phyloP scores from a whole-genome alignment of 2,329 filamentous ascomycete genomes.

The Claviceps africana region DNA sequence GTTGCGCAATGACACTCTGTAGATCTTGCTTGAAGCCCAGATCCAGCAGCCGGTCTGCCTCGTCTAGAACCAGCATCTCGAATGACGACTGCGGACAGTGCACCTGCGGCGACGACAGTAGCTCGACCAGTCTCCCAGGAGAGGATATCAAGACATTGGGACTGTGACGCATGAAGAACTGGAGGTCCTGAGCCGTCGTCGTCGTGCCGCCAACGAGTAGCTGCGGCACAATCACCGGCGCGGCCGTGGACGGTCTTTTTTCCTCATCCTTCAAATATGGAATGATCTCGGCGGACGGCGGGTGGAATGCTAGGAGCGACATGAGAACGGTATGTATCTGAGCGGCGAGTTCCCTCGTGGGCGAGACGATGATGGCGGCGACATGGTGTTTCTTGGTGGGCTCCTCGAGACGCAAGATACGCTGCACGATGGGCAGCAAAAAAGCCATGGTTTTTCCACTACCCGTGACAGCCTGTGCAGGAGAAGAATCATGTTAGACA shows the following conservation, averaged over 20 bases:
- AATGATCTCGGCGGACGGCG: conserved; percentile 55
- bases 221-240: conserved; percentile 60
- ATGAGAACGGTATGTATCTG: conserved; percentile 78
- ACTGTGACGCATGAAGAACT: conserved; percentile 66
- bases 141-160: conserved; percentile 86
- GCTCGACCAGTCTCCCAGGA: conserved; percentile 75
- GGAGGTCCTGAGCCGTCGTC: conserved; percentile 75
- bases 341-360: conserved; percentile 75
- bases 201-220: conserved; percentile 69
- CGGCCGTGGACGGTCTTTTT: conserved; percentile 33
- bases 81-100: conserved; percentile 82
- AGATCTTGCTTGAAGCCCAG: conserved; percentile 87
- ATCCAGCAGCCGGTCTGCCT: conserved; percentile 85
- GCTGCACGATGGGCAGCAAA: conserved; percentile 69
- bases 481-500: not conserved
- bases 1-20: conserved; percentile 64
- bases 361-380: conserved; percentile 80
- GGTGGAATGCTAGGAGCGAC: conserved; percentile 70
- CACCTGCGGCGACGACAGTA: conserved; percentile 74
- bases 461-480: conserved; percentile 60
- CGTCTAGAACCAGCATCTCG: conserved; percentile 83
- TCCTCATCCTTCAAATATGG: conserved; percentile 39
- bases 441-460: conserved; percentile 85
- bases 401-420: conserved; percentile 64
- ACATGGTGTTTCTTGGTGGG: conserved; percentile 83